Evolutionary conservation across 768 basidiomycete genomes (phyloP), one percentile per base, ranked within the genome.

Genomic region (Sporobolomyces pararoseus): DNA sequence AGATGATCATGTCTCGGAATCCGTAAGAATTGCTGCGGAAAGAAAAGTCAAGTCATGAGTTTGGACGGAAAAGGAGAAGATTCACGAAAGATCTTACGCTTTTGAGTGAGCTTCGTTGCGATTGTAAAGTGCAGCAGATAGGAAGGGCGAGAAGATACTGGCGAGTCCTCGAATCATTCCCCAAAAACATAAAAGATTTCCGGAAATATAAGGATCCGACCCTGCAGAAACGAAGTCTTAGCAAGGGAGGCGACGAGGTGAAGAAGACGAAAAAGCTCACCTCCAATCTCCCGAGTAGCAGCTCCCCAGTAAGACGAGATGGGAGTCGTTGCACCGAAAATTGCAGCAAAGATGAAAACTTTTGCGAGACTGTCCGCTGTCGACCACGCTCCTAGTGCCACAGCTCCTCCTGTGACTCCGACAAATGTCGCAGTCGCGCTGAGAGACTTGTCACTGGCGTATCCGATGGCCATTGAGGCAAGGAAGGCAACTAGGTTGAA

Each of bases 1-100:
- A 71, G 44, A 71, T 52, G 70, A 71, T 66, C 12, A 71, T 29
- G 4, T n/a, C 6, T 4, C 35, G 9, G 65, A 71, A 71, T 5
- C 70, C 59, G 19, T 21, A 61, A 4, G 19, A 27, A 21, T 58
- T 39, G 4, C 44, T 47, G 27, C n/a, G 19, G 23, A 17, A 9
- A 19, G 27, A 31, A 54, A 34, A 54, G 31, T 31, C 27, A 17
- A 29, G 39, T 42, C 17, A 9, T 42, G 39, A 42, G 39, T 42
- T 42, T n/a, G n/a, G 39, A 42, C 39, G 32, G 52, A 55, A 37
- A 39, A 31, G 23, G 34, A 49, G 32, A 17, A 19, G 14, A 31
- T 19, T n/a, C n/a, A n/a, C n/a, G n/a, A n/a, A n/a, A n/a, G 34
- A 7, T 54, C 66, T 57, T n/a, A 72, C 66, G 50, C 42, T 1